Evolutionary conservation across 352 stramenopile species (phyloP).

Genomic region (Globisporangium acanthophoron): DNA sequence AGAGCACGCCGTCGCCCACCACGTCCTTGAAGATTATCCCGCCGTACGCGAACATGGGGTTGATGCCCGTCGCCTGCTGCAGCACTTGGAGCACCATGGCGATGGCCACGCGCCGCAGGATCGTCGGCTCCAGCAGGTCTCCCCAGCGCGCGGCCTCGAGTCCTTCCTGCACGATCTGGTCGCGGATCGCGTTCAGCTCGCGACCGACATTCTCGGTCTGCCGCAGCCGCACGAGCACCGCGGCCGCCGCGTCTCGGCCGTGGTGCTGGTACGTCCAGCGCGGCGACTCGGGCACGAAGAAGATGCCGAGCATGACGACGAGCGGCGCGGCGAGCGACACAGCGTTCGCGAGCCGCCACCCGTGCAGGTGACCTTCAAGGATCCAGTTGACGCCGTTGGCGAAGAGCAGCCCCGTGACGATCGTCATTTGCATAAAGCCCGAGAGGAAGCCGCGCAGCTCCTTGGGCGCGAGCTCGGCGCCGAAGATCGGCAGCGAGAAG

Average conservation of each 20-base stretch:
- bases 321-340: conserved; percentile 14
- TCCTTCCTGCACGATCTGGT: conserved; percentile 9
- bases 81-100: conserved; percentile 31
- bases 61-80: conserved; percentile 41
- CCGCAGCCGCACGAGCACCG: background rate
- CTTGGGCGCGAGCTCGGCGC: conserved; percentile 29
- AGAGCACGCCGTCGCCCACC: conserved; percentile 23
- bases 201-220: background rate
- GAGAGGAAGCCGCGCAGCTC: conserved; percentile 29
- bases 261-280: conserved; percentile 3
- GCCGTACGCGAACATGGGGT: conserved; percentile 32
- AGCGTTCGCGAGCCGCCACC: conserved; percentile 16
- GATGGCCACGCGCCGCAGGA: conserved; percentile 24
- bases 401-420: conserved; percentile 25
- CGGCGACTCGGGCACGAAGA: conserved; percentile 9
- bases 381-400: conserved; percentile 19
- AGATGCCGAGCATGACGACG: conserved; percentile 16
- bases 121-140: conserved; percentile 22
- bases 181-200: conserved; percentile 2
- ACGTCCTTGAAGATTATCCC: conserved; percentile 34
- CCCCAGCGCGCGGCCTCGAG: conserved; percentile 22
- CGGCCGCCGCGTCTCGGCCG: background rate
- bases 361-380: conserved; percentile 1
- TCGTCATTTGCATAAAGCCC: conserved; percentile 33
- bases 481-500: conserved; percentile 22